A percentile compares a stretch with the other conserved stretches of the same genome.
Conservation (phyloP, 2,329 filamentous ascomycete species). For the Penicillium hordei region DNA sequence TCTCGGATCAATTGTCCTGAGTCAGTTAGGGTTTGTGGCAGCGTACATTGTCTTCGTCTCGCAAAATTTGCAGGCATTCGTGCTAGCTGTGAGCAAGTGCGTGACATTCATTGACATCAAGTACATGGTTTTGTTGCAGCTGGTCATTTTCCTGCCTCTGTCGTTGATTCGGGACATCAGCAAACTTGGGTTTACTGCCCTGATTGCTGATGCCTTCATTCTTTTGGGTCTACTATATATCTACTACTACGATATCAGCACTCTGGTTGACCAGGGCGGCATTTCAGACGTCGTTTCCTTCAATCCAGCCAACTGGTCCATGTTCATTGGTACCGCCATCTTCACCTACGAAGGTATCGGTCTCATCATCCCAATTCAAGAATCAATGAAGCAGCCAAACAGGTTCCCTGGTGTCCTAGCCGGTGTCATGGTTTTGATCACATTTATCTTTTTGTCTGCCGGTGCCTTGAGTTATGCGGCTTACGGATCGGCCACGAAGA, state of each 20-base stretch:
- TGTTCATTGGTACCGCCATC: slow-evolving; percentile 98
- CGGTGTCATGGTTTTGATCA: slow-evolving; percentile 92
- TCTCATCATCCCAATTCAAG: slow-evolving; percentile 95
- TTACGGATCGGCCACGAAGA: slow-evolving; percentile 92
- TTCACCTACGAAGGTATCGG: slow-evolving; percentile 99
- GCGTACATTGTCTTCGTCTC: slow-evolving; percentile 97
- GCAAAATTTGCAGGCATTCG: slow-evolving; percentile 92
- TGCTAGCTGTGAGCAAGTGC: slow-evolving; percentile 87
- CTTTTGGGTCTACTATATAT: slow-evolving; percentile 87
- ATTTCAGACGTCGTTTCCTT: slow-evolving; percentile 85
- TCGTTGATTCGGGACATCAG: slow-evolving; percentile 94
- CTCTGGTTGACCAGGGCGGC: slow-evolving; percentile 70
- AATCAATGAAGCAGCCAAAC: slow-evolving; percentile 86
- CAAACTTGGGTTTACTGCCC: slow-evolving; percentile 91
- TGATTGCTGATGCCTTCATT: slow-evolving; percentile 93
- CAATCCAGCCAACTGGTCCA: slow-evolving; percentile 88
- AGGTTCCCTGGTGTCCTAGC: slow-evolving; percentile 89
- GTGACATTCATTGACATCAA: slow-evolving; percentile 81
- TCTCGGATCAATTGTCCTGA: slow-evolving; percentile 87
- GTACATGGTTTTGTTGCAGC: slow-evolving; percentile 88
- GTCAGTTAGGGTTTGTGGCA: slow-evolving; percentile 90
- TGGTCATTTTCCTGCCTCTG: slow-evolving; percentile 91
- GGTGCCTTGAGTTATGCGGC: slow-evolving; percentile 94
- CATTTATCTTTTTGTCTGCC: slow-evolving; percentile 83
- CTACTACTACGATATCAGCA: slow-evolving; percentile 91